Evolutionary conservation across 2,329 filamentous ascomycete species (phyloP), one percentile per base, ranked within the genome.

Genomic region (Aureobasidium pullulans): DNA sequence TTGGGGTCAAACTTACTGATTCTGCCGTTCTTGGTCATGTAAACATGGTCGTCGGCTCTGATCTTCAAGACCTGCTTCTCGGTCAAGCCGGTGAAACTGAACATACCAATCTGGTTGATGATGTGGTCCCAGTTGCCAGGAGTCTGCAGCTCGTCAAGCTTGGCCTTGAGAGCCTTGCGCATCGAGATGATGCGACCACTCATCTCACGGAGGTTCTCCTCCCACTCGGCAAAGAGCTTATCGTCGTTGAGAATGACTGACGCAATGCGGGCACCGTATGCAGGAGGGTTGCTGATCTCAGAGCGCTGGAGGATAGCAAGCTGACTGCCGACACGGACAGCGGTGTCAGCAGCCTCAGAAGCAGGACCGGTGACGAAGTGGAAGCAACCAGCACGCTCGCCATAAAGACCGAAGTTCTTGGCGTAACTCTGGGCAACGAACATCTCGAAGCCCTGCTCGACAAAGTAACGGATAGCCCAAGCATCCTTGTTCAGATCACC

Each of bases 71-170:
- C 89, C 72, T 94, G 89, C 63, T 82, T 71, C 76, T 91, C 88
- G 11, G 73, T 82, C 71, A 95, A 76, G 11, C 90, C 90, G 0
- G 90, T 95, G 74, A 96, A 99, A 73, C 87, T 93, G 78, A 99
- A 99, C 94, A 99, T 99, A 77, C 94, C 94, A 71, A 99, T 99
- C 81, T 99, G 94, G 69, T 95, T 89, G 15, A 92, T 96, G 72
- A 99, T 96, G 77, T 99, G 94, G 70, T 92, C 90, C 94, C 94
- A 99, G 13, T 83, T 88, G 34, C 93, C 93, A 0, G 93, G 93
- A 0, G 94, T 96, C 32, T 84, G 84, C 61, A 93, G 82, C 69
- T 86, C 84, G 76, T 97, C 93, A 10, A 99, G 84, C 75, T 92
- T 90, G 59, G 78, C 76, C 53, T 90, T 84, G 66, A 99, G 78